Evolutionary conservation across 2,329 filamentous ascomycete species (phyloP), one percentile per base, ranked within the genome.

Genomic region (Penicillium sp.): DNA sequence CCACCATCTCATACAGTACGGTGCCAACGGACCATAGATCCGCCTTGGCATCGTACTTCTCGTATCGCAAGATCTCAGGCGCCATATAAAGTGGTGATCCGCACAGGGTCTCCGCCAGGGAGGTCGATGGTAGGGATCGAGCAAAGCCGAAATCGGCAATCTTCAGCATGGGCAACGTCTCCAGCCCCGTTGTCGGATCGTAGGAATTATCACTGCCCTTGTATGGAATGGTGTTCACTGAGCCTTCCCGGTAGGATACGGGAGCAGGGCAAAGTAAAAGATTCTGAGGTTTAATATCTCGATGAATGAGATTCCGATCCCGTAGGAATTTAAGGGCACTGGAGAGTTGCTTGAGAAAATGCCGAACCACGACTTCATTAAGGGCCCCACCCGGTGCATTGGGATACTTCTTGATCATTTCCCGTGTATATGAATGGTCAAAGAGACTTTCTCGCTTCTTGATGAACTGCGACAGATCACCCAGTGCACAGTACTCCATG

Each of bases 61-160:
- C 92, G 66, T 97, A 99, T 53, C 92, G 87, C 56, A 99, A 79
- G 58, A 99, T 99, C 75, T 99, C 94, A 3, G 94, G 94, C 0
- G 94, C 94, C 94, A 99, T 99, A 76, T 99, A 99, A 21, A 99
- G 79, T 8, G 94, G 94, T 10, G 94, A 97, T 15, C 94, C 94
- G 71, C 94, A 99, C 0, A 99, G 84, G 0, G 94, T 99, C 71
- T 99, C 94, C 9, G 94, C 94, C 57, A 99, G 81, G 4, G 92
- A 93, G 0, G 93, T 96, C 7, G 90, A 86, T 2, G 94, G 93
- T 42, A 99, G 78, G 49, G 95, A 91, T 49, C 94, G 86, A 49
- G 94, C 94, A 69, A 99, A 99, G n/a, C 94, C 94, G 68, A 99
- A 99, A 75, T 99, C 94, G 51, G 94, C 94, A 63, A 99, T 87